These are phyloP conservation scores for Colletotrichum tamarilloi DNA, from an alignment of 2,329 filamentous ascomycete species.

Conservation along the genomic window DNA sequence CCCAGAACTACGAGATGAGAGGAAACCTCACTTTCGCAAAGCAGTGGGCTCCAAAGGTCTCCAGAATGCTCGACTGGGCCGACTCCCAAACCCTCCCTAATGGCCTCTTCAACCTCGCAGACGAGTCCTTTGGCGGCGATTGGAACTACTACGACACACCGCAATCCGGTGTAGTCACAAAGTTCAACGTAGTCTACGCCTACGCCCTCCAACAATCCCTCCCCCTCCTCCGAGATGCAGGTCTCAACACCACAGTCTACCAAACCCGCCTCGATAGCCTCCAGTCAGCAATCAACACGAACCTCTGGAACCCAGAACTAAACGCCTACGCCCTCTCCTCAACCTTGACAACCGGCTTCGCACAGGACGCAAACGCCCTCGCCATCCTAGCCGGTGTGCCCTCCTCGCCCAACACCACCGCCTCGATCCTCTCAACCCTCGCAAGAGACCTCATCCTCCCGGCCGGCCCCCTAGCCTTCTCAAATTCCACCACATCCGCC, in stretches of 20 bases:
- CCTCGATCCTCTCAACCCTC: conserved; percentile 36
- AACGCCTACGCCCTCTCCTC: conserved; percentile 42
- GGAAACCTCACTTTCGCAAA: conserved; percentile 42
- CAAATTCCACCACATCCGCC: conserved; percentile 6
- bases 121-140: conserved; percentile 43
- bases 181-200: conserved; percentile 47
- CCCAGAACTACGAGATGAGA: conserved; percentile 42
- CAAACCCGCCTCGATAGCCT: conserved; percentile 40
- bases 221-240: conserved; percentile 35
- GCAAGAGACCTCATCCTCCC: conserved; percentile 25
- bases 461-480: conserved; percentile 39
- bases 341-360: conserved; percentile 36
- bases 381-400: conserved; percentile 45
- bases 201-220: conserved; percentile 43
- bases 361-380: conserved; percentile 46
- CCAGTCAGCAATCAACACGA: conserved; percentile 39
- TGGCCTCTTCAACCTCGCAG: conserved; percentile 43
- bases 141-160: conserved; percentile 49
- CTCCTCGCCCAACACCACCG: background rate
- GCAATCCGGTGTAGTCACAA: conserved; percentile 43
- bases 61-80: conserved; percentile 49
- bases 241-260: conserved; percentile 39
- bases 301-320: conserved; percentile 41
- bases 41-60: conserved; percentile 41
- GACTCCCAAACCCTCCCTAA: conserved; percentile 41